A percentile compares a stretch with the other conserved stretches of the same genome.
phyloP scores from a whole-genome alignment of 306 rosid genomes.

The Calophaca sinica region DNA sequence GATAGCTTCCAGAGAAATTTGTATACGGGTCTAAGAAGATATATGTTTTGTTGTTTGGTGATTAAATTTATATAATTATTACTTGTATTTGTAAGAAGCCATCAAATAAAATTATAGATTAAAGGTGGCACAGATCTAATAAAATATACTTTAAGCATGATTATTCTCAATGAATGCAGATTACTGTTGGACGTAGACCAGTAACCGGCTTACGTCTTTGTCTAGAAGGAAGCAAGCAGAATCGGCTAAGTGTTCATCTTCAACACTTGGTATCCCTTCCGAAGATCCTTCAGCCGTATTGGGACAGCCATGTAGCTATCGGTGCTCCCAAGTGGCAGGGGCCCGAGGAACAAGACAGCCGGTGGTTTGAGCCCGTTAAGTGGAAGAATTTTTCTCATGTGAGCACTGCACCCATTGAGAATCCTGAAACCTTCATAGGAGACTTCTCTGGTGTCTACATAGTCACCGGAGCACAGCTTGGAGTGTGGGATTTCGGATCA shows the following conservation, averaged over 20 bases:
- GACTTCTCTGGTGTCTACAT: slow-evolving; percentile 65
- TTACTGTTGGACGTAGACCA: slow-evolving; percentile 86
- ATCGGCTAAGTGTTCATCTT: slow-evolving; percentile 79
- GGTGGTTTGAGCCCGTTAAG: slow-evolving; percentile 87
- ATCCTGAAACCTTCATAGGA: slow-evolving; percentile 65
- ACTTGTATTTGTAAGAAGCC: neutral
- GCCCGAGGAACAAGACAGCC: slow-evolving; percentile 91
- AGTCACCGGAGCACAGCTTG: slow-evolving; percentile 89
- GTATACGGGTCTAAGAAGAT: slow-evolving; percentile 12
- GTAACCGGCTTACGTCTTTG: slow-evolving; percentile 78
- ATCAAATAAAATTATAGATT: slow-evolving; percentile 9
- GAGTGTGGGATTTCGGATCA: slow-evolving; percentile 91
- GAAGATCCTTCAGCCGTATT: slow-evolving; percentile 73
- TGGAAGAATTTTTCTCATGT: slow-evolving; percentile 90
- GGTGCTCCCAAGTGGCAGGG: slow-evolving; percentile 94
- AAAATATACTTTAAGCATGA: neutral
- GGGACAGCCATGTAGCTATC: slow-evolving; percentile 80
- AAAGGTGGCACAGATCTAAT: neutral
- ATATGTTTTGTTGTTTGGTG: neutral
- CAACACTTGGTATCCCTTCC: slow-evolving; percentile 84
- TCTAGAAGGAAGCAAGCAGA: slow-evolving; percentile 81
- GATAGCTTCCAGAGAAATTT: neutral
- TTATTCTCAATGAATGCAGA: slow-evolving; percentile 56
- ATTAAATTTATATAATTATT: neutral
- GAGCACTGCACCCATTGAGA: slow-evolving; percentile 86